These are phyloP conservation scores for Periconia sp. DNA, from an alignment of 2,329 filamentous ascomycete genomes.

Conservation along the genomic window DNA sequence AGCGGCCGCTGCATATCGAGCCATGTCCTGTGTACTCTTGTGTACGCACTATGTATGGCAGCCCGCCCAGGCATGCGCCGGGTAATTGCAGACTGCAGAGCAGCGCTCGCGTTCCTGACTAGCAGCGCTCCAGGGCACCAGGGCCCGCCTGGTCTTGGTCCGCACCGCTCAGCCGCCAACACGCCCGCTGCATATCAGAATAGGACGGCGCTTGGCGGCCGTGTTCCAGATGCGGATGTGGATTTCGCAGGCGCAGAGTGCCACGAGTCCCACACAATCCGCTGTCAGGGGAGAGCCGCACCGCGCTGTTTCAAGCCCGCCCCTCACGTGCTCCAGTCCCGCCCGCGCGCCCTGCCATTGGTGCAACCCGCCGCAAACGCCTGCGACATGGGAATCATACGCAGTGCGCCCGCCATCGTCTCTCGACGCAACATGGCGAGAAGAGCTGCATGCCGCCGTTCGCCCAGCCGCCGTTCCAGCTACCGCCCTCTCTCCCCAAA, in stretches of 20 bases:
- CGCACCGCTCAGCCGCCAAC: no score
- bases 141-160: neutral
- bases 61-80: conserved; percentile 8
- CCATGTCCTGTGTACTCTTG: neutral
- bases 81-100: conserved; percentile 19
- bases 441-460: no score
- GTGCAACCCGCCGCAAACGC: no score
- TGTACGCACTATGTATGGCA: neutral
- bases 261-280: neutral
- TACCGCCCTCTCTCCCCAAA: no score
- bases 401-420: no score
- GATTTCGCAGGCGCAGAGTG: neutral
- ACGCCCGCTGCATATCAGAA: neutral
- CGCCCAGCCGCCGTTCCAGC: no score
- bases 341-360: no score
- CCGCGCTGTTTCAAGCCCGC: conserved; percentile 6
- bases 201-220: conserved; percentile 6
- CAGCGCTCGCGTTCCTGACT: conserved; percentile 18
- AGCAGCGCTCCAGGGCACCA: conserved; percentile 7
- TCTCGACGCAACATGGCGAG: no score
- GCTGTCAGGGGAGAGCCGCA: conserved; percentile 10
- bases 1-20: neutral
- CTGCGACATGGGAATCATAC: no score
- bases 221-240: neutral
- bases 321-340: no score